Base-by-base conservation (phyloP, 768 basidiomycete genomes). In the Paxillus rubicundulus region DNA sequence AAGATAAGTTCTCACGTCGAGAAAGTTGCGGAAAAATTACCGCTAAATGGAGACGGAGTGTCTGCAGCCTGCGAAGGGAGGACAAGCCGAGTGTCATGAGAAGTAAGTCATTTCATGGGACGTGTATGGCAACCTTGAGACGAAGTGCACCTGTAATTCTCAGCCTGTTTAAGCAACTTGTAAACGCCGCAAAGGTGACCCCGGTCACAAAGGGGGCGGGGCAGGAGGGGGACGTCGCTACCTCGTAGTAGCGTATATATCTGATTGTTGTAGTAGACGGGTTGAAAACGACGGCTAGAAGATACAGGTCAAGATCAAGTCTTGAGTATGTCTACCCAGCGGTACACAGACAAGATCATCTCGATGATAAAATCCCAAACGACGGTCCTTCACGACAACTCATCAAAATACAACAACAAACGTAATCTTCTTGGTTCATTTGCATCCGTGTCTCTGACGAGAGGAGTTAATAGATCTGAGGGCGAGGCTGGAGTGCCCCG, bases 1-100 rank as follows among this genome's bases (percentile, higher is more conserved):
- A 68, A 68, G 69, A 69, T 70, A 62, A 56, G 59, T 68, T 65
- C 62, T 60, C 58, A 65, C 65, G 65, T 57, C 56, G 53, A 42
- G 52, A 50, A 49, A 27, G 24, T 49, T 42, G 51, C 52, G 56
- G 52, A 51, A 43, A 50, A 49, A 54, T 42, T 57, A 37, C 28
- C n/a, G 49, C 17, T n/a, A 33, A 27, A 41, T 28, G 51, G 51
- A 52, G 51, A 52, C 40, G 41, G 47, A 28, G 38, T 10, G 16
- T 37, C 33, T 36, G 32, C 39, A 50, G 38, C 54, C 55, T 56
- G 47, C 55, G 43, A 57, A 49, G 56, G 43, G 52, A 44, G 20
- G 37, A 41, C 27, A 34, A 43, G 49, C 24, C 34, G 37, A 41
- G 28, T 52, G 45, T 52, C 50, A 52, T 50, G 50, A 38, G 39